phyloP scores from a whole-genome alignment of 106 monocot species.

The Amphibolis antarctica region DNA sequence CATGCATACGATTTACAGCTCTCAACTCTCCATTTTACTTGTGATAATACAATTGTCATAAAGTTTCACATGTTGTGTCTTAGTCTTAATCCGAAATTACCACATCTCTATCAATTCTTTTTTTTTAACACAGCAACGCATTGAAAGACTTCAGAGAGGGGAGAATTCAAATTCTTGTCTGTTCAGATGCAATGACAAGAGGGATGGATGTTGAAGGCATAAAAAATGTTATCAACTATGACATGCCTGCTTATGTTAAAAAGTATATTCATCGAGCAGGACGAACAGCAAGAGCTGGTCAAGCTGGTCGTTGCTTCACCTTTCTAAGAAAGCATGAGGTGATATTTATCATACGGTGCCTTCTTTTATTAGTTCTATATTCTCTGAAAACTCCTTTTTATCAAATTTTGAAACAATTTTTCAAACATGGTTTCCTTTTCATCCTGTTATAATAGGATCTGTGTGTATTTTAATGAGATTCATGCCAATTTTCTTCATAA shows the following conservation, averaged over 20 bases:
- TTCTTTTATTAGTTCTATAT: no score
- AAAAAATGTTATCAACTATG: conserved; percentile 84
- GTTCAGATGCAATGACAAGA: conserved; percentile 84
- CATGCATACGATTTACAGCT: no score
- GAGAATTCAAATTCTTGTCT: conserved; percentile 58
- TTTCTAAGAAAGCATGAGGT: conserved; percentile 73
- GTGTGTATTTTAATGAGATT: no score
- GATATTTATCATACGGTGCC: not conserved
- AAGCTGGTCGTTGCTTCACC: conserved; percentile 76
- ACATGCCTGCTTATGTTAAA: conserved; percentile 74
- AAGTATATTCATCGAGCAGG: conserved; percentile 90
- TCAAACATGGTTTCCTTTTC: no score
- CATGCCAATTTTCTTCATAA: no score
- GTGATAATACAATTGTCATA: no score
- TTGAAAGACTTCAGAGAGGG: conserved; percentile 77
- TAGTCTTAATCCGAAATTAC: no score
- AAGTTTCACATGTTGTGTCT: no score
- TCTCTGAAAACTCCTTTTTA: no score
- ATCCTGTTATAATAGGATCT: no score
- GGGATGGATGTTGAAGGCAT: conserved; percentile 92
- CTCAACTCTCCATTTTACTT: no score
- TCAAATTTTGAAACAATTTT: no score
- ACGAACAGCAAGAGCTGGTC: conserved; percentile 79
- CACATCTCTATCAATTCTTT: not conserved
- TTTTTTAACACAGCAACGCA: conserved; percentile 41